A percentile compares a stretch with the other conserved stretches of the same genome.
Evolutionary conservation across 2,329 filamentous ascomycete species (phyloP).

Genomic region (Hymenoscyphus infarciens): DNA sequence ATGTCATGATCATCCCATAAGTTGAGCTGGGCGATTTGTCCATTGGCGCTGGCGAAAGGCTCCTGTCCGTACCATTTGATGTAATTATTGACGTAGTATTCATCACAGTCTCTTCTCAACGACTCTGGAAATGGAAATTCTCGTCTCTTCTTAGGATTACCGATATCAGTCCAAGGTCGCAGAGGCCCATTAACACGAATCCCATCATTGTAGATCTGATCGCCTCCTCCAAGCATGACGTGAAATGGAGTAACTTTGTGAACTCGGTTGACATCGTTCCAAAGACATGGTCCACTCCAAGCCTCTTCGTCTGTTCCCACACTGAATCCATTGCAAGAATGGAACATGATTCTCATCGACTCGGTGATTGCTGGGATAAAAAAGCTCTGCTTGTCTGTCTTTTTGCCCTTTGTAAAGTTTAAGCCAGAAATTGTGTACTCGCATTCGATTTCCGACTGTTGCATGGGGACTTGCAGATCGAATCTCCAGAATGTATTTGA

Average conservation of each 20-base stretch:
- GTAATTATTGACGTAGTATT: slow-evolving; percentile 90
- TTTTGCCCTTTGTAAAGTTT: slow-evolving; percentile 54
- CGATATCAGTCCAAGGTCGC: slow-evolving; percentile 76
- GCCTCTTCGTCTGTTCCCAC: slow-evolving; percentile 79
- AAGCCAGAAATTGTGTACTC: slow-evolving; percentile 71
- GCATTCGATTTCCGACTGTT: slow-evolving; percentile 67
- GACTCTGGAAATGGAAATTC: slow-evolving; percentile 72
- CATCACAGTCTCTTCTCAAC: slow-evolving; percentile 79
- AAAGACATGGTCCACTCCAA: slow-evolving; percentile 87
- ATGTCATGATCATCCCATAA: slow-evolving; percentile 98
- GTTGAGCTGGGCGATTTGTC: slow-evolving; percentile 92
- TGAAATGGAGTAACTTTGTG: slow-evolving; percentile 83
- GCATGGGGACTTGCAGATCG: slow-evolving; percentile 73
- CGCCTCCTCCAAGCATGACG: slow-evolving; percentile 91
- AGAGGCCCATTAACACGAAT: slow-evolving; percentile 83
- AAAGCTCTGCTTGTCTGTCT: slow-evolving; percentile 64
- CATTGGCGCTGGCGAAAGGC: slow-evolving; percentile 80
- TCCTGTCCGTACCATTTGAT: slow-evolving; percentile 69
- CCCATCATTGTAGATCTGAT: slow-evolving; percentile 91
- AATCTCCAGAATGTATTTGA: slow-evolving; percentile 91
- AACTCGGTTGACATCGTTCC: slow-evolving; percentile 85
- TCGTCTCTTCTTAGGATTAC: slow-evolving; percentile 78
- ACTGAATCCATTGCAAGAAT: slow-evolving; percentile 96
- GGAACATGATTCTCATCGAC: slow-evolving; percentile 98
- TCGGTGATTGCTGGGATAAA: slow-evolving; percentile 79